Evolutionary conservation across 2,329 filamentous ascomycete species (phyloP), one percentile per base, ranked within the genome.

Genomic region (Dothiorella sarmentorum): DNA sequence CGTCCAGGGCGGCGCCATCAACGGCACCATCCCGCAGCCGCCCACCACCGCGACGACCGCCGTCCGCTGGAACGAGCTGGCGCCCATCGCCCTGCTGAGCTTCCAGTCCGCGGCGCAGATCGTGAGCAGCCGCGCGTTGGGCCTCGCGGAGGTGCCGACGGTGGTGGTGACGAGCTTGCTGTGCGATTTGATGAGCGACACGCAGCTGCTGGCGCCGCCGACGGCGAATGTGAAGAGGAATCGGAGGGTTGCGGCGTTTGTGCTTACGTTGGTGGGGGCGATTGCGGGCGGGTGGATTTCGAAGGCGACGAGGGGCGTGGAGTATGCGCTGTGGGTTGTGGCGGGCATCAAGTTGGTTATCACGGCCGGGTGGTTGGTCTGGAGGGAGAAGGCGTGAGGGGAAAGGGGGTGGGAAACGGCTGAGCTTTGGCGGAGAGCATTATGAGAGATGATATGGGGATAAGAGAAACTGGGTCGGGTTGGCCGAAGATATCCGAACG

Each of bases 161-260:
- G 89, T 91, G 15, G 90, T 92, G 3, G 73, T 94, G 60, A 93
- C 90, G 1, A 91, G 87, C 68, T 85, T 90, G 62, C 93, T 92
- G 75, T 91, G 88, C 68, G 90, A 93, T 69, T 68, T 93, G 18
- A 90, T 90, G 64, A 88, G 85, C 1, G 88, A 91, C 66, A 74
- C 78, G 9, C 75, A 77, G 7, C 61, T 85, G n/a, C 70, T 83
- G 4, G 70, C 69, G 0, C 68, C 65, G 2, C 61, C 75, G 2
- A 61, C 70, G 11, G 66, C 70, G 2, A 81, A 84, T 58, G 69
- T 76, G 0, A 82, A 85, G 67, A 72, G 83, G 49, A 82, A 84
- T 67, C 73, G 80, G 51, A 73, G 83, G 44, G 66, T 75, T 0
- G 76, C 74, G 0, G 82, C 82, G 1, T 78, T 82, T 1, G 27